Conservation (phyloP, 371 early-diverging fungal genomes). For the Zychaea mexicana region DNA sequence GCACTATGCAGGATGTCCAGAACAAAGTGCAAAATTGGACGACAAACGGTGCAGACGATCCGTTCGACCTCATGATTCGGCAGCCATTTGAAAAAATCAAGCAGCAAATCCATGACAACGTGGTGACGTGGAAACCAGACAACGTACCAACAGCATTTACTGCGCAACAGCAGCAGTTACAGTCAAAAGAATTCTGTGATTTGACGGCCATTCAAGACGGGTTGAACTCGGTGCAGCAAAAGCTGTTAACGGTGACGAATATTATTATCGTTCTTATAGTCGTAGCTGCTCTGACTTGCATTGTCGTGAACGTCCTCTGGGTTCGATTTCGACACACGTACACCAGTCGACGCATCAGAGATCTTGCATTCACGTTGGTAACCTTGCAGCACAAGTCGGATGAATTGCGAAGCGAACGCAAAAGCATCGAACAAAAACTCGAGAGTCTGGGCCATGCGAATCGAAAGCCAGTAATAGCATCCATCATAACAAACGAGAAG, state of each 20-base stretch:
- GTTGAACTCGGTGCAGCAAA: background rate
- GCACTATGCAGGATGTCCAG: constrained; percentile 20
- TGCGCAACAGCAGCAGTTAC: no score
- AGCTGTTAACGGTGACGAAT: background rate
- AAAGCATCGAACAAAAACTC: background rate
- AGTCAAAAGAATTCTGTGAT: background rate
- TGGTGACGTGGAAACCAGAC: constrained; percentile 6
- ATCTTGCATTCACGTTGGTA: background rate
- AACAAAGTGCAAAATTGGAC: constrained; percentile 31
- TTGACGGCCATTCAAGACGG: background rate
- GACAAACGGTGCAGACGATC: constrained; percentile 9
- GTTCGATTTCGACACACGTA: background rate
- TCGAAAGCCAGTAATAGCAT: background rate
- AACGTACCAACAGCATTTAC: background rate
- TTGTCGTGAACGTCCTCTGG: background rate
- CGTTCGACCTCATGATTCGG: constrained; percentile 15
- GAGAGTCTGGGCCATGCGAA: background rate
- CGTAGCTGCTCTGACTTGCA: background rate
- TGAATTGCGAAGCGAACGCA: background rate
- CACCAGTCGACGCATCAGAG: background rate
- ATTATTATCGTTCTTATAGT: background rate
- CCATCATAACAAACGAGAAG: background rate
- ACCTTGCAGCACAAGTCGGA: background rate
- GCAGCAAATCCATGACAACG: constrained; percentile 18
- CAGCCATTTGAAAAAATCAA: constrained; percentile 29